Conservation (phyloP, 495 filamentous ascomycete genomes). For the Podospora comata region DNA sequence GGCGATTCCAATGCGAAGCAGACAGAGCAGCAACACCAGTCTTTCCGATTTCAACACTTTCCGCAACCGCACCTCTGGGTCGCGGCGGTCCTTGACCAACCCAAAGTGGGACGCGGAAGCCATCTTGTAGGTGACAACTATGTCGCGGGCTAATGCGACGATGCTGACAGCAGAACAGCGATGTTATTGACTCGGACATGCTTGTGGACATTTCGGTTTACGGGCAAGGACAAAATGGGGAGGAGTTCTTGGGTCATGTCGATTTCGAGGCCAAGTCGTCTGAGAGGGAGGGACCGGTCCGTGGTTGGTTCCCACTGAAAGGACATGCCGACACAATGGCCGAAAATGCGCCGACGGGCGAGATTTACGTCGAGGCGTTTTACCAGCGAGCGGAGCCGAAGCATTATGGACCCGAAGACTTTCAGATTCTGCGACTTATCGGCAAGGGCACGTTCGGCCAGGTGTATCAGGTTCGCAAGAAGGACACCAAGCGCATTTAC, state of each 20-base stretch:
- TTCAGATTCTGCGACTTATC: constrained; percentile 91
- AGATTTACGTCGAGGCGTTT: constrained; percentile 79
- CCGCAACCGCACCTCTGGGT: constrained; percentile 46
- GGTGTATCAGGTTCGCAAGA: constrained; percentile 98
- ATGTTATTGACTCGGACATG: constrained; percentile 89
- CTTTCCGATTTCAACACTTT: constrained; percentile 65
- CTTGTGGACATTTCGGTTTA: constrained; percentile 93
- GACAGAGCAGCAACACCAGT: constrained; percentile 92
- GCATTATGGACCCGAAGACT: constrained; percentile 95
- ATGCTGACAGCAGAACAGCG: constrained; percentile 56
- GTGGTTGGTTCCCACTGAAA: constrained; percentile 82
- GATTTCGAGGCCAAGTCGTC: constrained; percentile 64
- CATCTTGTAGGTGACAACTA: constrained; percentile 67
- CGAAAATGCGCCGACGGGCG: constrained; percentile 70
- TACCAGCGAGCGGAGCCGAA: constrained; percentile 90
- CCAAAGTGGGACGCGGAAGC: constrained; percentile 96
- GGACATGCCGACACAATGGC: constrained; percentile 54
- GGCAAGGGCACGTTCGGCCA: constrained; percentile 99
- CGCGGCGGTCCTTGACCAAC: constrained; percentile 66
- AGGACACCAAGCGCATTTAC: constrained; percentile 92
- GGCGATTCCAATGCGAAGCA: constrained; percentile 92
- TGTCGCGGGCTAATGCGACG: not conserved
- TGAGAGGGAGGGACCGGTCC: constrained; percentile 64
- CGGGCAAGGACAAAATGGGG: constrained; percentile 71
- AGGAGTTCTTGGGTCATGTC: constrained; percentile 90